Base-by-base conservation (phyloP, 495 filamentous ascomycete genomes). In the Zalerion maritima region DNA sequence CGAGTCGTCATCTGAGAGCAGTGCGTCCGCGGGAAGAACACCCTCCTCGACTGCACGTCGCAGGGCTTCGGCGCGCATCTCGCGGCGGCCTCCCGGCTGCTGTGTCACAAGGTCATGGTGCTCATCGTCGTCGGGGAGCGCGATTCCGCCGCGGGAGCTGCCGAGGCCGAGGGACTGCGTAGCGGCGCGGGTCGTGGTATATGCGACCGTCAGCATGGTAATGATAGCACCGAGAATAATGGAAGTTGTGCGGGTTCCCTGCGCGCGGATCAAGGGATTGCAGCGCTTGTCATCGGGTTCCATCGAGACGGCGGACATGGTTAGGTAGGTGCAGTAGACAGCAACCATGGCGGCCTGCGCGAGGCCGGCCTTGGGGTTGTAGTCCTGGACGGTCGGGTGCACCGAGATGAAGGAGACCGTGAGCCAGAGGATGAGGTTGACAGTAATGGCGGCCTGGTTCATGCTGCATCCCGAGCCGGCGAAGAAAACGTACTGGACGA, bases 281-380 rank as follows among this genome's bases (percentile, higher is more conserved):
- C 89, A 97, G 28, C 80, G 68, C 33, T 75, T 71, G 55, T 94
- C 85, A 57, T 97, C 89, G 3, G 89, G 89, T 44, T 97, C 87
- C 89, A 97, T 96, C 32, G 81, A 87, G 2, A 97, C 91, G 30
- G 89, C 91, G 3, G 85, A 94, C 75, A 97, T 82, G 43, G 89
- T 97, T 25, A 97, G 72, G 49, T 97, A 97, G 26, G 89, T 93
- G 69, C 89, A 96, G 63, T 97, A 97, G 32, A 92, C 69, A 1
- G 87, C 82, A 18, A 97, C 89, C 77, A 96, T 96, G 36, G 89
- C 89, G 28, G 86, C 82, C 52, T 97, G 91, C 7, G 89, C 87
- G 37, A 97, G 65, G 26, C 89, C 89, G 12, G 89, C 91, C 44
- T 82, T 81, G 10, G 84, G 67, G 62, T 97, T 97, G 55, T 73